phyloP scores from a whole-genome alignment of 805 yeast species.

The Candida ficus region DNA sequence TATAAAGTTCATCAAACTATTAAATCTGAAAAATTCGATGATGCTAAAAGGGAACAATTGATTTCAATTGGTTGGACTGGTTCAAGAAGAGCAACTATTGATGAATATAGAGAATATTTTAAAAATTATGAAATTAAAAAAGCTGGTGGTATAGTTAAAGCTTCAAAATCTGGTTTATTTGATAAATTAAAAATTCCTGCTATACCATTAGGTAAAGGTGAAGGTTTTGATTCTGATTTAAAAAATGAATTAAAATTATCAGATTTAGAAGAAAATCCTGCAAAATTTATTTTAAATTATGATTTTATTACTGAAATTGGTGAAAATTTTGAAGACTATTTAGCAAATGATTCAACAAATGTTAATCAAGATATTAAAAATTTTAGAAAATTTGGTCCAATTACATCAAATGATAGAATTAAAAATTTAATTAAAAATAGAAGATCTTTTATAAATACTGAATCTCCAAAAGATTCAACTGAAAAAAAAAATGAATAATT shows the following conservation, averaged over 20 bases:
- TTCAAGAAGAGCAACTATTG: slow-evolving; percentile 63
- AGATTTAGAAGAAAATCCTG: slow-evolving; percentile 32
- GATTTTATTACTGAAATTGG: slow-evolving; percentile 52
- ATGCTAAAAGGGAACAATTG: slow-evolving; percentile 37
- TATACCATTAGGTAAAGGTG: slow-evolving; percentile 61
- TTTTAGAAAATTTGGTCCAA: slow-evolving; percentile 64
- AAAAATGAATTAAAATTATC: slow-evolving; percentile 34
- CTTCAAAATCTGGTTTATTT: slow-evolving; percentile 69
- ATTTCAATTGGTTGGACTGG: slow-evolving; percentile 92
- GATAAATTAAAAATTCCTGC: slow-evolving; percentile 55
- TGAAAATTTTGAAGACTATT: slow-evolving; percentile 37
- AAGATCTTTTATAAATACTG: slow-evolving; percentile 9
- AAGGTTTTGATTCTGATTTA: slow-evolving; percentile 65
- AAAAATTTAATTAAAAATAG: slow-evolving; percentile 25
- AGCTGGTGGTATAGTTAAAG: slow-evolving; percentile 72
- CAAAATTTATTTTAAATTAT: slow-evolving; percentile 50
- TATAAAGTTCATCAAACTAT: slow-evolving; percentile 26
- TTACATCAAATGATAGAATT: slow-evolving; percentile 40
- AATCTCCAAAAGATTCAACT: slow-evolving; percentile 2
- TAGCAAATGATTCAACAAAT: slow-evolving; percentile 28
- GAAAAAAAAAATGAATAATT: slow-evolving; percentile 14
- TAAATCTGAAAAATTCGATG: slow-evolving; percentile 30
- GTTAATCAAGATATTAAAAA: slow-evolving; percentile 46
- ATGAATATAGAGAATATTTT: slow-evolving; percentile 65
- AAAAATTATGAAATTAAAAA: slow-evolving; percentile 58